Base-by-base conservation (phyloP, 2,329 filamentous ascomycete species). In the Chrysoporthe austroafricana region DNA sequence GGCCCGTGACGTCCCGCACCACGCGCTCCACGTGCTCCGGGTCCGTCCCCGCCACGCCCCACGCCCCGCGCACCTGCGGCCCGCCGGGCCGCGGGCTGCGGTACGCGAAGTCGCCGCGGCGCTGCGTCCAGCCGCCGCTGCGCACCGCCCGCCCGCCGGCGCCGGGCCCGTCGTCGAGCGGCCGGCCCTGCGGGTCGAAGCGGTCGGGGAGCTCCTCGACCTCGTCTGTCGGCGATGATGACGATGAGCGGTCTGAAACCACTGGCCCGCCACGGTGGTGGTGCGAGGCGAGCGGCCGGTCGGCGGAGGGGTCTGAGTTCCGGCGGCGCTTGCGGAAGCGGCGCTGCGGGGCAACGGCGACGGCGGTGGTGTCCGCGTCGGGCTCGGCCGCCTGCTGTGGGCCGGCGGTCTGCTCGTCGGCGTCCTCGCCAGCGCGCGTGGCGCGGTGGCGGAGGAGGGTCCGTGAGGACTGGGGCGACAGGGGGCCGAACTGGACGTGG, bases 381-480 rank as follows among this genome's bases (percentile, higher is more conserved):
- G 42, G 26, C 4, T 8, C 39, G 50, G 4, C 3, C 13, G 36
- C 16, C 26, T 21, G 26, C 9, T 52, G 44, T 13, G 42, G 32
- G 5, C n/a, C 11, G 34, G 36, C 39, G n/a, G 32, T 2, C 21
- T 46, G 39, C 21, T 48, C 42, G 39, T 32, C 21, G 36, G 26
- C 8, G 11, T 39, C 32, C 1, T 42, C 69, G 14, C 21, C 21
- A 16, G 68, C 63, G 26, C 64, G 64, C 26, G 52, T 69, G 8
- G 62, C 62, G 50, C 74, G 79, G 68, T 84, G 83, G 36, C 77
- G 74, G 26, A 77, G 75, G 72, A 85, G 80, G 0, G 83, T 84
- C 65, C 75, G 79, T 0, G 80, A 80, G 18, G 83, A 85, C 63
- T 82, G 80, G 0, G 84, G 84, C 2, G 84, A 86, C 52, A 86